Evolutionary conservation across 495 filamentous ascomycete species (phyloP).

Genomic region (Tuber borchii): DNA sequence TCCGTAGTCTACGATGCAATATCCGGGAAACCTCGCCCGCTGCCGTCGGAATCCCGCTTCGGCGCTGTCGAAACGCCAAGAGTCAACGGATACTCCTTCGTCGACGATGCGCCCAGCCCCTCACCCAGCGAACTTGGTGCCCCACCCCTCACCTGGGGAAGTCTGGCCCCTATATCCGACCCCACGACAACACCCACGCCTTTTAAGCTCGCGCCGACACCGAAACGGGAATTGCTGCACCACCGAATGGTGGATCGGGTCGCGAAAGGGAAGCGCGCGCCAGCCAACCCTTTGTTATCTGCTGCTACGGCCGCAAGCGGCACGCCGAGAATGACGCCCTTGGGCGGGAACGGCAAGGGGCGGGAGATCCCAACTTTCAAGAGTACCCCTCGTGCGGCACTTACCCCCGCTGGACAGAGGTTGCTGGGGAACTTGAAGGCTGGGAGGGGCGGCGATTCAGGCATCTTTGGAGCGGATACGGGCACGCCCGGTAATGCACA

Average conservation of each 20-base stretch:
- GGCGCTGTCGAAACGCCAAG: slow-evolving; percentile 73
- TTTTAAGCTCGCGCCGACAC: slow-evolving; percentile 70
- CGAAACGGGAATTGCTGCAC: slow-evolving; percentile 75
- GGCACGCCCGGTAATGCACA: slow-evolving; percentile 41
- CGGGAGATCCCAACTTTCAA: slow-evolving; percentile 65
- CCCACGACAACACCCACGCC: slow-evolving; percentile 59
- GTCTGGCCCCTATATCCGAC: slow-evolving; percentile 34
- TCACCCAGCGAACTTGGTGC: slow-evolving; percentile 30
- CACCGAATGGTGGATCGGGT: slow-evolving; percentile 85
- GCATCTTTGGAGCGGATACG: slow-evolving; percentile 47
- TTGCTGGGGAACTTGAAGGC: slow-evolving; percentile 61
- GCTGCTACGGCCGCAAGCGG: slow-evolving; percentile 22
- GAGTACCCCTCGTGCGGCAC: slow-evolving; percentile 56
- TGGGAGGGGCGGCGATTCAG: slow-evolving; percentile 41
- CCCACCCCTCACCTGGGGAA: slow-evolving; percentile 37
- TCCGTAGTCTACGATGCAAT: slow-evolving; percentile 83
- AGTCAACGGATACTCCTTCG: slow-evolving; percentile 88
- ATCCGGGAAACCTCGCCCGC: slow-evolving; percentile 60
- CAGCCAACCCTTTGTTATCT: slow-evolving; percentile 47
- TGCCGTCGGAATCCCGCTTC: slow-evolving; percentile 57
- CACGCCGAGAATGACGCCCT: slow-evolving; percentile 33
- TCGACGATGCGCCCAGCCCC: slow-evolving; percentile 65
- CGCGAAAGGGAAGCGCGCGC: slow-evolving; percentile 60
- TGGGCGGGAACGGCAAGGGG: slow-evolving; percentile 48
- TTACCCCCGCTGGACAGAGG: slow-evolving; percentile 76